These are phyloP conservation scores for Pseudocercospora fijiensis DNA, from an alignment of 2,329 filamentous ascomycete genomes.

Conservation along the genomic window DNA sequence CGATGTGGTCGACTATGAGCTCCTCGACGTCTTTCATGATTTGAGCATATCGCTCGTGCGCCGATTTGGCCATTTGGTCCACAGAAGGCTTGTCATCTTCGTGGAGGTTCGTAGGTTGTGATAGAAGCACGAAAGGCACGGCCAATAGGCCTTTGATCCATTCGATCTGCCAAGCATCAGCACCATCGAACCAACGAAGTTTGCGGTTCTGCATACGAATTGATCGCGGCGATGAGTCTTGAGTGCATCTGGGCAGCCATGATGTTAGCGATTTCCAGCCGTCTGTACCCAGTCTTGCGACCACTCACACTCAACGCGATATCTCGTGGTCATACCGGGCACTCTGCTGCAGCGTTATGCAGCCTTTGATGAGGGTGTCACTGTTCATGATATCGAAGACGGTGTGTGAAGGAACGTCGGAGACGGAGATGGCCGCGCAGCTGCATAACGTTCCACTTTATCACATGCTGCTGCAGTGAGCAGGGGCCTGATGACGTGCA, in stretches of 20 bases:
- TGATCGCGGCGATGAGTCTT: conserved; percentile 88
- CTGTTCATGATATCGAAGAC: neutral
- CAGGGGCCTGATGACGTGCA: neutral
- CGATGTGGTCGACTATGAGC: conserved; percentile 88
- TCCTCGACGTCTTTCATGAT: conserved; percentile 92
- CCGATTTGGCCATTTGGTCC: conserved; percentile 66
- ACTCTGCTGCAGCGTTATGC: neutral
- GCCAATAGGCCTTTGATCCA: conserved; percentile 91
- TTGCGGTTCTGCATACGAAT: conserved; percentile 61
- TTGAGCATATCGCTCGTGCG: conserved; percentile 86
- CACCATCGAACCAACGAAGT: conserved; percentile 44
- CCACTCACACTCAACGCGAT: conserved; percentile 41
- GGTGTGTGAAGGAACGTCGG: conserved; percentile 6
- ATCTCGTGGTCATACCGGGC: conserved; percentile 40
- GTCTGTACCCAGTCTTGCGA: neutral
- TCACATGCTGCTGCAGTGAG: conserved; percentile 1
- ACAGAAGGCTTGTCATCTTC: conserved; percentile 66
- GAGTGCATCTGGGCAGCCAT: conserved; percentile 55
- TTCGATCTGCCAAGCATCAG: conserved; percentile 32
- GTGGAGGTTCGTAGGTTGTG: conserved; percentile 85
- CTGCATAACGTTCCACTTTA: neutral
- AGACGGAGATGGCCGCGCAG: conserved; percentile 12
- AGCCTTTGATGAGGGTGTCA: neutral
- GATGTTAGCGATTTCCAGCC: conserved; percentile 8
- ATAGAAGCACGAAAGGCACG: conserved; percentile 94